Conservation (phyloP, 2,329 filamentous ascomycete genomes). For the Ophiognomonia clavigignenti-juglandacearum region DNA sequence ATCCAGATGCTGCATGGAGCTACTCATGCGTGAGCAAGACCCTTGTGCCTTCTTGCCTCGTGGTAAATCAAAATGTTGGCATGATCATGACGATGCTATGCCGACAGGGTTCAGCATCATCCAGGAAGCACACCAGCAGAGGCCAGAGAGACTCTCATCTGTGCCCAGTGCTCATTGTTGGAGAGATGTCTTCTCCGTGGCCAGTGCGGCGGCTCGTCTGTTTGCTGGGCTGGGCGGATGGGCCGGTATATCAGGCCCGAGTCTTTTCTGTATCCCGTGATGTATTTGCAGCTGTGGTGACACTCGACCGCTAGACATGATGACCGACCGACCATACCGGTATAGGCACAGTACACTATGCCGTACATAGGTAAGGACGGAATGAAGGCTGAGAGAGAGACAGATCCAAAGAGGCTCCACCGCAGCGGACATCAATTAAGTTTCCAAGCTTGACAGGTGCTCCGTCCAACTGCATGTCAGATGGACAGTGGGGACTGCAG, state of each 20-base stretch:
- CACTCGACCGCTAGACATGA: slow-evolving; percentile 3
- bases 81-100: too few species aligned
- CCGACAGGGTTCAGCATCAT: background rate
- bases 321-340: too few species aligned
- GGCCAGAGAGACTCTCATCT: background rate
- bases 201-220: background rate
- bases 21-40: slow-evolving; percentile 7
- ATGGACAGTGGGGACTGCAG: too few species aligned
- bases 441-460: background rate
- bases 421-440: background rate
- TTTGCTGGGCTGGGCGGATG: background rate
- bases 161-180: background rate
- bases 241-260: background rate
- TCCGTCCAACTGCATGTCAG: background rate
- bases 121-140: background rate
- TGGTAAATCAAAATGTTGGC: too few species aligned
- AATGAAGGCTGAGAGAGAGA: too few species aligned
- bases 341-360: too few species aligned
- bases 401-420: too few species aligned
- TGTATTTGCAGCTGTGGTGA: slow-evolving; percentile 10
- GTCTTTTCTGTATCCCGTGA: slow-evolving; percentile 7
- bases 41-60: slow-evolving; percentile 12
- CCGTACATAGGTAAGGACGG: too few species aligned
- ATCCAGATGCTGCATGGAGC: slow-evolving; percentile 6
- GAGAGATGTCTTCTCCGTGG: background rate